A percentile compares a stretch with the other conserved stretches of the same genome.
These are phyloP conservation scores for Chenopodium album DNA, from an alignment of 148 eudicot species.

Conservation along the genomic window DNA sequence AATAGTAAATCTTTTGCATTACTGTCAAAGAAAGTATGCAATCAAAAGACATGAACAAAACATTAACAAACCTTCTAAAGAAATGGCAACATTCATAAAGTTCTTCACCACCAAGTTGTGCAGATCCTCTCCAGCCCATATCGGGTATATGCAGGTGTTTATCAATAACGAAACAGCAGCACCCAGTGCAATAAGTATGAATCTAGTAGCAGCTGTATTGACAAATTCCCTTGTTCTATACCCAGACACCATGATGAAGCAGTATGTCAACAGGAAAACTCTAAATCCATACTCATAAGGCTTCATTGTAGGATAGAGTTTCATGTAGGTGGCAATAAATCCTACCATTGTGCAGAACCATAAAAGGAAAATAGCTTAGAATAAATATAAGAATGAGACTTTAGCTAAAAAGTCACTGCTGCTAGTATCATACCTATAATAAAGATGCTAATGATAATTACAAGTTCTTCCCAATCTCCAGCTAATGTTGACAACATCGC, in stretches of 20 bases:
- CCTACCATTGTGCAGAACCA: slow-evolving; percentile 36
- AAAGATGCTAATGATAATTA: slow-evolving; percentile 61
- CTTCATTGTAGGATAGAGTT: slow-evolving; percentile 82
- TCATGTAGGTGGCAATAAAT: slow-evolving; percentile 56
- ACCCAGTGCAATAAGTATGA: slow-evolving; percentile 82
- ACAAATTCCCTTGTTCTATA: slow-evolving; percentile 69
- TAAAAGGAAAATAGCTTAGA: slow-evolving; percentile 10
- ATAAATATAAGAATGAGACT: background rate
- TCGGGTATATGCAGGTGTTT: slow-evolving; percentile 76
- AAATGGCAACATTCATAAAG: slow-evolving; percentile 67
- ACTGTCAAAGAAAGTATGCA: background rate
- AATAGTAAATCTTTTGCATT: background rate
- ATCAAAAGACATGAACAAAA: slow-evolving; percentile 6
- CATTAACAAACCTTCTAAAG: slow-evolving; percentile 68
- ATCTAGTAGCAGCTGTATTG: slow-evolving; percentile 67
- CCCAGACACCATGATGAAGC: slow-evolving; percentile 85
- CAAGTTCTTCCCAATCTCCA: slow-evolving; percentile 69
- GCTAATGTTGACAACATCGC: slow-evolving; percentile 54
- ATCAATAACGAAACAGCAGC: slow-evolving; percentile 71
- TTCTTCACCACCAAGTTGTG: slow-evolving; percentile 79
- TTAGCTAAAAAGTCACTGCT: background rate
- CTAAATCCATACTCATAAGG: slow-evolving; percentile 90
- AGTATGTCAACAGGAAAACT: slow-evolving; percentile 79
- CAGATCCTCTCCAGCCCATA: slow-evolving; percentile 95
- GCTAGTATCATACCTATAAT: slow-evolving; percentile 46